A percentile compares a stretch with the other conserved stretches of the same genome.
Conservation (phyloP, 345 rosid species). For the Salix exigua region DNA sequence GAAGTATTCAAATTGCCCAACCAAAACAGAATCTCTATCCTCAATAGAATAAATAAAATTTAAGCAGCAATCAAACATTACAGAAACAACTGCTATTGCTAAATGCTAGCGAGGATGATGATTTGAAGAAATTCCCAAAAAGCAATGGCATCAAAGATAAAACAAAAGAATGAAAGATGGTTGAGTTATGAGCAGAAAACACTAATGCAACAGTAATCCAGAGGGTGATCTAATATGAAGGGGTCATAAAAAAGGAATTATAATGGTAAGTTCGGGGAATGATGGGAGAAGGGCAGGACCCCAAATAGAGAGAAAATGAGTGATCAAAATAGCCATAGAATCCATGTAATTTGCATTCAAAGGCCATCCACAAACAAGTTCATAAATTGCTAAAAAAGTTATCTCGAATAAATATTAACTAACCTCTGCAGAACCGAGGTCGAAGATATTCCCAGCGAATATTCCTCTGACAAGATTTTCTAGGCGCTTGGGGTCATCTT, state of each 20-base stretch:
- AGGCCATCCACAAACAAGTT: background rate
- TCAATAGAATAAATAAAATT: background rate
- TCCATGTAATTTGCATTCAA: background rate
- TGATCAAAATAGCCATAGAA: background rate
- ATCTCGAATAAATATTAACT: slow-evolving; percentile 3
- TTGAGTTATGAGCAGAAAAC: background rate
- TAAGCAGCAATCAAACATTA: background rate
- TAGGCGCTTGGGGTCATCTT: slow-evolving; percentile 57
- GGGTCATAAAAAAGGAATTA: background rate
- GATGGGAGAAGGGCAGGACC: background rate
- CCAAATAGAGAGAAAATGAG: background rate
- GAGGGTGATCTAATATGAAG: background rate
- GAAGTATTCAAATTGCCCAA: background rate
- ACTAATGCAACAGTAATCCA: background rate
- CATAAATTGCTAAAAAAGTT: background rate
- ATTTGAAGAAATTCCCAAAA: background rate
- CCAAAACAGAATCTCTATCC: background rate
- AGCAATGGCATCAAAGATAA: background rate
- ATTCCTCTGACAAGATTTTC: slow-evolving; percentile 82
- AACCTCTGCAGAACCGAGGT: slow-evolving; percentile 97
- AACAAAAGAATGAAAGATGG: background rate
- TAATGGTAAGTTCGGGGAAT: background rate
- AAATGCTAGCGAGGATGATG: background rate
- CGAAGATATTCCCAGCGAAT: slow-evolving; percentile 96
- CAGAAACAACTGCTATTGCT: background rate